phyloP scores from a whole-genome alignment of 1,284 basidiomycete genomes.

The Psilocybe mexicana region DNA sequence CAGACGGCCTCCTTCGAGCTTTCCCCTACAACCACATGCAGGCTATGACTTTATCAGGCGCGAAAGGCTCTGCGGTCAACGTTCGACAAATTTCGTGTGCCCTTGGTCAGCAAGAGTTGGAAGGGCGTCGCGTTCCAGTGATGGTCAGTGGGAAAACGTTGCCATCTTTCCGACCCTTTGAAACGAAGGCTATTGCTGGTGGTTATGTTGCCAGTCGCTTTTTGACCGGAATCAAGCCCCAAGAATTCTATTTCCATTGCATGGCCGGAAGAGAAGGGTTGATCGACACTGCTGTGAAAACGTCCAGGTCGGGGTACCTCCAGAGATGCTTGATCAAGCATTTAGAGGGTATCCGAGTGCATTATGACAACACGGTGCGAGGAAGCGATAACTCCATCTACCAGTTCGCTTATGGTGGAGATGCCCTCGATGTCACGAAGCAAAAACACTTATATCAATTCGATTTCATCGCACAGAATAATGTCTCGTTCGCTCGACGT shows the following conservation, averaged over 20 bases:
- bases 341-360: slow-evolving; percentile 92
- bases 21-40: slow-evolving; percentile 99
- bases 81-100: slow-evolving; percentile 97
- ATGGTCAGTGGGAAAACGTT: slow-evolving; percentile 99
- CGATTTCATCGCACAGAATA: slow-evolving; percentile 92
- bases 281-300: slow-evolving; percentile 99
- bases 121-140: slow-evolving; percentile 97
- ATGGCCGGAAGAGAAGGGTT: slow-evolving; percentile 99
- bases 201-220: slow-evolving; percentile 99
- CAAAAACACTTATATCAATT: slow-evolving; percentile 92
- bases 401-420: slow-evolving; percentile 98
- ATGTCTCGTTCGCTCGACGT: slow-evolving; percentile 75
- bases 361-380: slow-evolving; percentile 98
- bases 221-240: slow-evolving; percentile 96
- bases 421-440: slow-evolving; percentile 95
- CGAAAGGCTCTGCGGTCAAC: slow-evolving; percentile 98
- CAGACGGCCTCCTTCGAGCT: slow-evolving; percentile 84
- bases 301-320: slow-evolving; percentile 96
- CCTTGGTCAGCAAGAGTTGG: slow-evolving; percentile 96
- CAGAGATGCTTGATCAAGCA: slow-evolving; percentile 99
- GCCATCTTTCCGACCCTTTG: slow-evolving; percentile 96
- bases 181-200: slow-evolving; percentile 95
- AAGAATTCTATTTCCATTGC: slow-evolving; percentile 99
- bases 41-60: slow-evolving; percentile 97
- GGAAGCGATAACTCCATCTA: slow-evolving; percentile 93